Evolutionary conservation across 2,329 filamentous ascomycete species (phyloP), one percentile per base, ranked within the genome.

Genomic region (Paecilomyces niveus): DNA sequence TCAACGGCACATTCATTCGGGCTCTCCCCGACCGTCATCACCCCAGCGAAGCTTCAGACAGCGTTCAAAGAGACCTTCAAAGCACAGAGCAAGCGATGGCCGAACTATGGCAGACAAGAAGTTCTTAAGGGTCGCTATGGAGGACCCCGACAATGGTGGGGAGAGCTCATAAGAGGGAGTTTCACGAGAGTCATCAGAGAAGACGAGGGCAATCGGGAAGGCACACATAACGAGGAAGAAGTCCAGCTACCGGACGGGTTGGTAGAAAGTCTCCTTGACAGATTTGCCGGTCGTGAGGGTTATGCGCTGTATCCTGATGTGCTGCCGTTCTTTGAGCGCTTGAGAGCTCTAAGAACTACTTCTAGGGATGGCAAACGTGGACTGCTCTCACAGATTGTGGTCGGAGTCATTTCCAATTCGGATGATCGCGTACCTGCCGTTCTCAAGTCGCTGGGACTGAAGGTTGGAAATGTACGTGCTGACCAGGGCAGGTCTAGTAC

Each of bases 321-420:
- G 3, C 56, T 39, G 10, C 67, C 67, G 0, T 77, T 78, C 56
- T 72, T 79, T 39, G 57, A 61, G 4, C 62, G 65, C 15, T 62
- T 78, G 63, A 63, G 65, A 11, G 54, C 62, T 10, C 62, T 67
- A 29, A 70, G 39, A 66, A 53, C 32, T 54, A 26, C 10, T 26
- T 21, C 54, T 57, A 29, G 53, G 35, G 22, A 33, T 59, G 15
- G 61, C 62, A 0, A 56, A 61, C 6, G 75, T 75, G 56, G 68
- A 74, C n/a, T 45, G 5, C 8, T 45, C 8, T 45, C 39, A 45
- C 64, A 68, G 6, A 60, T 79, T 2, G 33, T 77, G 22, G 63
- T 78, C 0, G 77, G 77, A 0, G 70, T 79, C 5, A 59, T 80
- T 50, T 78, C 77, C 3, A 80, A 80, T 59, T 78, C 77, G 10